Evolutionary conservation across 2,329 filamentous ascomycete species (phyloP), one percentile per base, ranked within the genome.

Genomic region (Monosporascus sp.): DNA sequence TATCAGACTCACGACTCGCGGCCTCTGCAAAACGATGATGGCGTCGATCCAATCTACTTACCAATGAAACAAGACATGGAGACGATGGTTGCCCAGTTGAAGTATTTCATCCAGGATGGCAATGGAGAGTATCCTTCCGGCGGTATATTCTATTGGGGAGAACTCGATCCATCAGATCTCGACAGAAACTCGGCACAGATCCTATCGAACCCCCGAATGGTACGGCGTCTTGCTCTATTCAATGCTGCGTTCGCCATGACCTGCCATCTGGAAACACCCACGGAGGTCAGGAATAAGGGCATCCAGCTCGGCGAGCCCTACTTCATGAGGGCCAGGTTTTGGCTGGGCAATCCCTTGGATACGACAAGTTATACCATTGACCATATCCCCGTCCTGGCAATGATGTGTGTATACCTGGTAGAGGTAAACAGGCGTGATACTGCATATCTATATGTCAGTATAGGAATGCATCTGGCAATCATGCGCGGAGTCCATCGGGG

Each of bases 341-440:
- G 79, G 7, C 58, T 80, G 3, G 75, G 76, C 8, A 77, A 78
- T 53, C 74, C 75, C 0, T 69, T 79, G 22, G 75, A 79, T 50
- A 69, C 73, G 24, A 70, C 70, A 2, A 68, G 66, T 0, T 69
- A 70, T 53, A 73, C 70, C 15, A 69, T 73, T n/a, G 66, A 67
- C 41, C 75, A 79, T 49, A 72, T 79, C 3, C 68, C 74, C 0
- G 67, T 72, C 1, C 63, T 80, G 31, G 72, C 72, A 2, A 64
- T 80, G 51, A 75, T 79, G 72, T 72, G 73, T 7, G 67, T 77
- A 49, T 80, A 78, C 58, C 65, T 79, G 18, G 62, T 79, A 31
- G 77, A 80, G 63, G 73, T 73, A 58, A 77, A 78, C 60, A 71
- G 75, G 4, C 66, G 74, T 36, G 77, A 80, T 54, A 71, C 73